These are phyloP conservation scores for Xylaria multiplex DNA, from an alignment of 2,329 filamentous ascomycete species.

Conservation along the genomic window DNA sequence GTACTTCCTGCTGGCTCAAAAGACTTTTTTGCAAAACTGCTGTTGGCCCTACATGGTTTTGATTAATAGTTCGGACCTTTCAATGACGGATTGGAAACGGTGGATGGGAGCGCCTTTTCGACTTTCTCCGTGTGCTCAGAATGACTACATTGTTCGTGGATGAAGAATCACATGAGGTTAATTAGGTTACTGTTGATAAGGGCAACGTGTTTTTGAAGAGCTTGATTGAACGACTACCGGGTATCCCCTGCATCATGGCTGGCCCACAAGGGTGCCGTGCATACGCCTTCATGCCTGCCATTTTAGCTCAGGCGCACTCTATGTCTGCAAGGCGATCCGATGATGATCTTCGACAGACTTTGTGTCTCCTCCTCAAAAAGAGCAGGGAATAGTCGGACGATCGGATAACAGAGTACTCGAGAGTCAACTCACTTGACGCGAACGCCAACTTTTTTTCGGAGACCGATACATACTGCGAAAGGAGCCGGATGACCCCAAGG, in stretches of 20 bases:
- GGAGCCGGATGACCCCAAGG: conserved; percentile 21
- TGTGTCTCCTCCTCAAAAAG: conserved; percentile 7
- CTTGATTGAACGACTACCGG: conserved; percentile 32
- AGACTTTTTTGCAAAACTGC: neutral
- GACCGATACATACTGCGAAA: conserved; percentile 26
- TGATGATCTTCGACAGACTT: conserved; percentile 27
- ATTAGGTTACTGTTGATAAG: conserved; percentile 18
- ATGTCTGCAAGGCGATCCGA: conserved; percentile 33
- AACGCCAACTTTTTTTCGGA: conserved; percentile 28
- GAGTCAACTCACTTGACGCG: conserved; percentile 14
- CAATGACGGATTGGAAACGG: neutral
- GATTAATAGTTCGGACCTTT: conserved; percentile 1
- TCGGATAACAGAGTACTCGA: conserved; percentile 16
- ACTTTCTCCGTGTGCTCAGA: conserved; percentile 1
- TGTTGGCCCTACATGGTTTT: neutral
- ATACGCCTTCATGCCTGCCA: conserved; percentile 27
- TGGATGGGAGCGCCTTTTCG: neutral
- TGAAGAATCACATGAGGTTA: conserved; percentile 20
- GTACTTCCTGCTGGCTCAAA: neutral
- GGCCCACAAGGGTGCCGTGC: conserved; percentile 22
- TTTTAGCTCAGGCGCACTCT: conserved; percentile 37
- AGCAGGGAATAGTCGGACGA: conserved; percentile 26
- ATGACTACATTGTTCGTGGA: neutral
- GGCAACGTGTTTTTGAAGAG: conserved; percentile 18
- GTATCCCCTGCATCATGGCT: conserved; percentile 28